phyloP scores from a whole-genome alignment of 257 asterid species.

The Osmanthus fragrans region DNA sequence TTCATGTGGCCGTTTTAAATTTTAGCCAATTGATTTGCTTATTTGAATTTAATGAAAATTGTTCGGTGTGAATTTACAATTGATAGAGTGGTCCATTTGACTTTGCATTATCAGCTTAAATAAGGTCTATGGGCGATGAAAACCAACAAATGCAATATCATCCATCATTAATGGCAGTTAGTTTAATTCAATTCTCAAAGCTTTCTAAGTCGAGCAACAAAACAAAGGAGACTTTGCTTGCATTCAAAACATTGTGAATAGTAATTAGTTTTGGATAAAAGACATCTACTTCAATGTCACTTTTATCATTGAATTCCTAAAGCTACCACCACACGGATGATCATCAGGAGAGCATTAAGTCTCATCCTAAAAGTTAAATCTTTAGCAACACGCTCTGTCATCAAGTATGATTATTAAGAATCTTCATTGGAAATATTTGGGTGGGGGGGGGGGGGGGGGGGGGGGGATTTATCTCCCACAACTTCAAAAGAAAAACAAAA shows the following conservation, averaged over 20 bases:
- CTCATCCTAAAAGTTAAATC: not conserved
- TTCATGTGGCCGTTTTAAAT: too few relatives aligned
- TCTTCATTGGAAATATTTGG: not conserved
- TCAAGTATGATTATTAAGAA: not conserved
- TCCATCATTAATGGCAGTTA: not conserved
- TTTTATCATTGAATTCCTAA: not conserved
- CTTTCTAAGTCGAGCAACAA: not conserved
- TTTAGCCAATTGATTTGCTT: too few relatives aligned
- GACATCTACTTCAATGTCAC: not conserved
- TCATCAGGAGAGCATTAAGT: conserved; percentile 2
- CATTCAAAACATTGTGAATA: not conserved
- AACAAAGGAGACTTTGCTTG: not conserved
- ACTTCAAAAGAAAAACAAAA: not conserved
- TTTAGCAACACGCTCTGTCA: not conserved
- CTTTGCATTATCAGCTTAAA: too few relatives aligned
- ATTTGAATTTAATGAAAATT: too few relatives aligned
- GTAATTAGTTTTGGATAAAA: not conserved
- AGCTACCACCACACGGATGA: not conserved
- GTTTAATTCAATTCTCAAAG: not conserved
- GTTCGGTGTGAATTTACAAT: too few relatives aligned
- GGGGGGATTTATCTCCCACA: not conserved
- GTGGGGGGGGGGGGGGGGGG: too few relatives aligned
- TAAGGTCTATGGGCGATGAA: too few relatives aligned
- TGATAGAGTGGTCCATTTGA: too few relatives aligned
- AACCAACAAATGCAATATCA: not conserved